These are phyloP conservation scores for Pichia exigua DNA, from an alignment of 805 yeast species.

Conservation along the genomic window DNA sequence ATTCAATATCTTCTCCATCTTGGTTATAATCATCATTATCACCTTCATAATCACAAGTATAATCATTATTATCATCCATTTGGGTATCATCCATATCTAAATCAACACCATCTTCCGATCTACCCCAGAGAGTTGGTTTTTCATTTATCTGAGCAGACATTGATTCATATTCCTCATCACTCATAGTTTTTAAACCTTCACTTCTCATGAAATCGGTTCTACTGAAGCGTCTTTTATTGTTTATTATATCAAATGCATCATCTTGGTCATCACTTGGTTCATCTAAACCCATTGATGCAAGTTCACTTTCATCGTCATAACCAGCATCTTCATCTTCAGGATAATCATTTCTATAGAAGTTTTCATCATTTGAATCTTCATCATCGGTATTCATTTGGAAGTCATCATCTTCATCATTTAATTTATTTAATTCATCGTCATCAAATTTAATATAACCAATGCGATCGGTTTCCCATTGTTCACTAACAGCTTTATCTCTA, in stretches of 20 bases:
- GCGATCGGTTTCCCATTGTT: slow-evolving; percentile 29
- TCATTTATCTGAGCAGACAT: slow-evolving; percentile 22
- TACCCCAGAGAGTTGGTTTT: slow-evolving; percentile 4
- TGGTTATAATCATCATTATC: slow-evolving; percentile 8
- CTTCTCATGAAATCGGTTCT: slow-evolving; percentile 20
- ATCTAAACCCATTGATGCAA: slow-evolving; percentile 17
- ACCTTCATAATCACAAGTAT: slow-evolving; percentile 6
- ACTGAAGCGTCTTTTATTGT: slow-evolving; percentile 26
- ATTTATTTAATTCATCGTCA: slow-evolving; percentile 39
- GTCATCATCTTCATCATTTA: slow-evolving; percentile 33
- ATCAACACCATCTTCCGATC: slow-evolving; percentile 4
- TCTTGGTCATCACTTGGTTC: slow-evolving; percentile 34
- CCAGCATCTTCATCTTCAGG: slow-evolving; percentile 88
- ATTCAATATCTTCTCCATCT: slow-evolving; percentile 8
- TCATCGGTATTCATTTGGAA: slow-evolving; percentile 43
- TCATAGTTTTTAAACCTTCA: slow-evolving; percentile 23
- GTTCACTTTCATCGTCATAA: slow-evolving; percentile 27
- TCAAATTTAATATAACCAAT: slow-evolving; percentile 48
- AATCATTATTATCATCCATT: slow-evolving; percentile 16
- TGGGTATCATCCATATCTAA: slow-evolving; percentile 13
- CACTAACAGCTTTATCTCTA: slow-evolving; percentile 46
- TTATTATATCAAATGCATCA: slow-evolving; percentile 29
- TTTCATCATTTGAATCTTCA: slow-evolving; percentile 87
- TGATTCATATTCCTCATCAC: slow-evolving; percentile 26
- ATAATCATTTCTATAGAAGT: slow-evolving; percentile 84